Conservation (phyloP, 345 rosid species). For the Acer campestre region DNA sequence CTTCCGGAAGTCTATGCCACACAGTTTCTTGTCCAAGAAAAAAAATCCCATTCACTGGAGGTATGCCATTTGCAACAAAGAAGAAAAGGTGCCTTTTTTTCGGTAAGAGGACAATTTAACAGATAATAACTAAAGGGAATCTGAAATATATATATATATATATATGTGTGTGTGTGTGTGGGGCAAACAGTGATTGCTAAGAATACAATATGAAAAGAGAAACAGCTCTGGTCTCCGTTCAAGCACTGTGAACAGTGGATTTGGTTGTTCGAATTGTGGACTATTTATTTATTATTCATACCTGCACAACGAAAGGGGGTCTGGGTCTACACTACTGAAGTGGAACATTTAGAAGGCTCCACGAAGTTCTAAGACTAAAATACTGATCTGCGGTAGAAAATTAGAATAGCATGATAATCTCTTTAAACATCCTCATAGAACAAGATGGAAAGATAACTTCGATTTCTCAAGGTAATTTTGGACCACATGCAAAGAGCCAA, state of each 20-base stretch:
- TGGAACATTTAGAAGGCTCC: not conserved
- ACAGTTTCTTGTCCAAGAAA: not conserved
- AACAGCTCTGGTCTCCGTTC: no score
- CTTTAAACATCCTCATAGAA: no score
- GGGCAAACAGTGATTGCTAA: no score
- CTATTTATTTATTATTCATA: not conserved
- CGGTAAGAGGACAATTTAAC: not conserved
- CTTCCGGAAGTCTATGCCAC: not conserved
- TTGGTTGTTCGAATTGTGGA: not conserved
- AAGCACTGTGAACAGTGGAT: no score
- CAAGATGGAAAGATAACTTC: no score
- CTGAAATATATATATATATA: no score
- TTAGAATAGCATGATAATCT: no score
- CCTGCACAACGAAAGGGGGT: not conserved
- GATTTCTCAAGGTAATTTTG: not conserved
- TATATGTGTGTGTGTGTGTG: no score
- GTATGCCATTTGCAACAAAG: not conserved
- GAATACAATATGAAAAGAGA: no score
- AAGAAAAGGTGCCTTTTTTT: not conserved
- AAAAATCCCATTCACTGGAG: not conserved
- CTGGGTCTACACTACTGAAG: not conserved
- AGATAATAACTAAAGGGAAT: not conserved
- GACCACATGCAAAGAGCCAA: not conserved
- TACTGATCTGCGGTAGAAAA: no score
- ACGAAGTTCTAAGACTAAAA: not conserved